Base-by-base conservation (phyloP, 2,329 filamentous ascomycete genomes). In the Sclerotinia spermophila region DNA sequence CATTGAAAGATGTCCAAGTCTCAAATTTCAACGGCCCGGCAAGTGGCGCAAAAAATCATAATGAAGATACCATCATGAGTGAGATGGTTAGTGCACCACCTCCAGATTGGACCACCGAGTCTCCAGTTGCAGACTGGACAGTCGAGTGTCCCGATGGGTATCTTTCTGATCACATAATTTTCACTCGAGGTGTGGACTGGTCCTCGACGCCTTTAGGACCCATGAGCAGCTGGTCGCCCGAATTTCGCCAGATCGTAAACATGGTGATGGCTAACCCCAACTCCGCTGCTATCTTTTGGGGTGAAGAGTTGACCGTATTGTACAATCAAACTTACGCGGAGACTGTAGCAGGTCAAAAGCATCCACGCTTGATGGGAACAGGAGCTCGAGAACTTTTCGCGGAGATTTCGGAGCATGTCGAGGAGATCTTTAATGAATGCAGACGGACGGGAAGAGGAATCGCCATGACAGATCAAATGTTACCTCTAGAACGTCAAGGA, bases 241-340 rank as follows among this genome's bases (percentile, higher is more conserved):
- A 93, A 74, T 82, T 96, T 66, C 86, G 92, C 60, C 87, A 89
- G 74, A 90, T 94, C 87, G 89, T 90, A 58, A 94, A 94, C 78
- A 80, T 95, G 56, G 87, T 96, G 75, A 93, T 96, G 91, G 90
- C 87, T 30, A 91, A 88, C 72, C 90, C 91, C 11, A 88, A 93
- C 76, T 89, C 90, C 1, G 87, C 89, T 15, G 89, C 90, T 10
- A 86, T 94, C 83, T 94, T 94, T 79, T 94, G 92, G 92, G 91
- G 92, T 0, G 84, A 86, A 1, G 88, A 76, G 24, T 82, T 88
- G 38, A 86, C 89, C 15, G 85, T 87, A 10, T 88, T 92, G 30
- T 92, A 92, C 79, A 92, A 92, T 76, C 88, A 92, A 78, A 86
- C 89, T 0, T 92, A 91, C 77, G 84, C 90, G 42, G 81, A 87